Evolutionary conservation across 768 basidiomycete genomes (phyloP).

Genomic region (Podaxis sp.): DNA sequence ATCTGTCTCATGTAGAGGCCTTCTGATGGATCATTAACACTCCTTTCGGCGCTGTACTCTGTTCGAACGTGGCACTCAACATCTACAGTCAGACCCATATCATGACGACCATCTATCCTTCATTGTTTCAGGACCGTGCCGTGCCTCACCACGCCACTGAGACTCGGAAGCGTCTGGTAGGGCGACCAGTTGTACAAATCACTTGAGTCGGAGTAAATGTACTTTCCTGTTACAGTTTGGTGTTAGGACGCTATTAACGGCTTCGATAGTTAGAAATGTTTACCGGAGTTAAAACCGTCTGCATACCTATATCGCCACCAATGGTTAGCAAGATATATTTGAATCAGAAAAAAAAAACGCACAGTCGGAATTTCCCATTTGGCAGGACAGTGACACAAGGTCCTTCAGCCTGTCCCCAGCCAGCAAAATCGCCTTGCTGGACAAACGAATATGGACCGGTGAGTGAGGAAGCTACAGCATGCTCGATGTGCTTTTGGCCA

Average conservation of each 20-base stretch:
- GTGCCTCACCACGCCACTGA: slow-evolving; percentile 30
- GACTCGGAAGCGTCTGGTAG: slow-evolving; percentile 25
- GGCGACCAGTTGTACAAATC: slow-evolving; percentile 32
- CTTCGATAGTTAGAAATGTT: not conserved
- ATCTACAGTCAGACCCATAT: not conserved
- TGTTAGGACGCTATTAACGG: not conserved
- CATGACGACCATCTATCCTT: not conserved
- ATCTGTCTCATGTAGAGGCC: not conserved
- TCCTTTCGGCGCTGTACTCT: not conserved
- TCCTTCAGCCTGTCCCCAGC: slow-evolving; percentile 34
- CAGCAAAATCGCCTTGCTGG: slow-evolving; percentile 32
- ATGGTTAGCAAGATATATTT: not conserved
- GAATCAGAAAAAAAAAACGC: slow-evolving; percentile 12
- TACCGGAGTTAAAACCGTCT: slow-evolving; percentile 30
- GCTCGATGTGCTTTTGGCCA: slow-evolving; percentile 31
- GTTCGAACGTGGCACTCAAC: not conserved
- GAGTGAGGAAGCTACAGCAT: slow-evolving; percentile 29
- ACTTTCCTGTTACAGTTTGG: slow-evolving; percentile 24
- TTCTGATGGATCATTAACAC: not conserved
- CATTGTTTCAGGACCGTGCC: slow-evolving; percentile 32
- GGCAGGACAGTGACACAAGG: slow-evolving; percentile 29
- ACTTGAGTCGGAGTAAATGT: slow-evolving; percentile 34
- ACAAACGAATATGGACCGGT: slow-evolving; percentile 33
- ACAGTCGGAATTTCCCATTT: slow-evolving; percentile 31
- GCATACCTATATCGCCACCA: slow-evolving; percentile 21